Conservation (phyloP, 805 yeast species). For the Lachancea nothofagi region DNA sequence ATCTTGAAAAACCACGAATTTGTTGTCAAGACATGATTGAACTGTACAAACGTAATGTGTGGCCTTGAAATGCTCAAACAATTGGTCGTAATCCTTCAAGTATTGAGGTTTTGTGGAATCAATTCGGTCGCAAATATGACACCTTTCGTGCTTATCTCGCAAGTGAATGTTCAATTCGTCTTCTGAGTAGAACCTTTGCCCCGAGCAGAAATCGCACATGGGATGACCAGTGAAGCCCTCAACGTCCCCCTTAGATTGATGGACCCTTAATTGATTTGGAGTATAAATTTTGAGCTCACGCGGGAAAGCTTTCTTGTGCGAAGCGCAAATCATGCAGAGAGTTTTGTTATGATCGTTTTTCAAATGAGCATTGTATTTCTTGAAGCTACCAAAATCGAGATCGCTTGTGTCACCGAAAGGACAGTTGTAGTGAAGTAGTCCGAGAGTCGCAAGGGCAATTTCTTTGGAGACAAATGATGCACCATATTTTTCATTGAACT, state of each 20-base stretch:
- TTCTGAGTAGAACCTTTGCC: conserved; percentile 73
- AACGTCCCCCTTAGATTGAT: conserved; percentile 68
- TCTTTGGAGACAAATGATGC: conserved; percentile 53
- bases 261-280: conserved; percentile 57
- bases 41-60: conserved; percentile 77
- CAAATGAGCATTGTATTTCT: conserved; percentile 59
- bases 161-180: conserved; percentile 82
- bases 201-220: conserved; percentile 71
- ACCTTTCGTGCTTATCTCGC: conserved; percentile 78
- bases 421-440: conserved; percentile 53
- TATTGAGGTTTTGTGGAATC: conserved; percentile 61
- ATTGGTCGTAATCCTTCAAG: conserved; percentile 67
- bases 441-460: conserved; percentile 45
- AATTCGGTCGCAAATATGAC: conserved; percentile 79
- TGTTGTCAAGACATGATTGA: conserved; percentile 74
- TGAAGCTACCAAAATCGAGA: conserved; percentile 43
- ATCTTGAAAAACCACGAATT: conserved; percentile 86
- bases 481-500: conserved; percentile 42
- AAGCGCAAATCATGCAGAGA: conserved; percentile 72
- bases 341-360: conserved; percentile 55
- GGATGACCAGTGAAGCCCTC: conserved; percentile 88
- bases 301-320: conserved; percentile 72
- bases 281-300: conserved; percentile 61
- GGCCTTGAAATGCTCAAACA: conserved; percentile 66
- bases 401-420: conserved; percentile 37